phyloP scores from a whole-genome alignment of 2,329 filamentous ascomycete genomes.

The Xylariaceae sp. region DNA sequence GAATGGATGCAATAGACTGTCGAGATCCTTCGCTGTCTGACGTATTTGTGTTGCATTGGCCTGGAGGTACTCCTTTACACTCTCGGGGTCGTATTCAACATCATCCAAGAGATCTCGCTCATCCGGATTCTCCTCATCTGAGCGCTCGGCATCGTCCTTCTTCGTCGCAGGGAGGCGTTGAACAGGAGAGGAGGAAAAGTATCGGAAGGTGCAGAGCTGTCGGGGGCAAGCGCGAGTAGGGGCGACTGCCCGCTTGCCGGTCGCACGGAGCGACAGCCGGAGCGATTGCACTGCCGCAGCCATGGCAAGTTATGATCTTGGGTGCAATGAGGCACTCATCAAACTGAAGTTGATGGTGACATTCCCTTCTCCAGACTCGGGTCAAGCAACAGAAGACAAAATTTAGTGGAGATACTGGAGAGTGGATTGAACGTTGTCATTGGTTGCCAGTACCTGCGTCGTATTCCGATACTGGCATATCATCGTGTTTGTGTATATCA shows the following conservation, averaged over 20 bases:
- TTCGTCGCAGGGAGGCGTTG: conserved; percentile 17
- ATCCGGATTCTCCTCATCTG: conserved; percentile 4
- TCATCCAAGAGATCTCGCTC: conserved; percentile 5
- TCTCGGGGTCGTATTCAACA: conserved; percentile 14
- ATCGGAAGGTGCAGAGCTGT: conserved; percentile 22
- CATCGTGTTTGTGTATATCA: too few relatives aligned
- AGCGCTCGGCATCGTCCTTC: conserved; percentile 18
- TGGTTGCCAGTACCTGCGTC: conserved; percentile 3
- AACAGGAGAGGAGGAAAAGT: conserved; percentile 26
- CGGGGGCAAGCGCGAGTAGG: conserved; percentile 17
- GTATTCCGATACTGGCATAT: too few relatives aligned
- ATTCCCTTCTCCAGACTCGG: neutral
- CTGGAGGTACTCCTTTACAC: too few relatives aligned
- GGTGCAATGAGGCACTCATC: conserved; percentile 6
- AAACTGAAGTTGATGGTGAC: neutral
- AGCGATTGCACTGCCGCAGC: conserved; percentile 37
- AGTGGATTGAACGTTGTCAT: conserved; percentile 3
- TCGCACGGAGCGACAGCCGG: conserved; percentile 35
- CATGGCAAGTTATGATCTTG: conserved; percentile 30
- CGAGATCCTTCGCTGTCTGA: too few relatives aligned
- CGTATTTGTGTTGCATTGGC: too few relatives aligned
- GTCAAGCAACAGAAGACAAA: conserved; percentile 5
- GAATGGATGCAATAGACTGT: too few relatives aligned
- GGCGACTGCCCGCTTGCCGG: conserved; percentile 23
- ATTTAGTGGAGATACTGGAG: conserved; percentile 14